Evolutionary conservation across 75 land plant species (phyloP).

Genomic region (Cryptomeria japonica): DNA sequence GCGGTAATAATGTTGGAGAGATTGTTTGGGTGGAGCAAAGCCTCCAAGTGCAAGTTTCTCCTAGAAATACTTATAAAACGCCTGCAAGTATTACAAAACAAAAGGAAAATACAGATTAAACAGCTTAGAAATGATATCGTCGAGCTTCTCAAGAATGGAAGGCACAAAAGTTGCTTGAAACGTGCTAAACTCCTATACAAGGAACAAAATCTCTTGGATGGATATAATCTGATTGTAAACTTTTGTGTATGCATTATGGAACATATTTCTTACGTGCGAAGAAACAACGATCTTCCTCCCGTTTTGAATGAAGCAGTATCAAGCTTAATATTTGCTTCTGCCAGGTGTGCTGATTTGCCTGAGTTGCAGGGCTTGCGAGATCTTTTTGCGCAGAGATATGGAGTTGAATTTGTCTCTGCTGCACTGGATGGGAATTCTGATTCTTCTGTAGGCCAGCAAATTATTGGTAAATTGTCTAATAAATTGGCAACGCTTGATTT

Average conservation of each 20-base stretch:
- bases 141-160: not conserved
- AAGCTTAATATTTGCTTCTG: slow-evolving; percentile 43
- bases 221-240: not conserved
- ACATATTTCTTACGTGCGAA: not conserved
- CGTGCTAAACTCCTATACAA: not conserved
- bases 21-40: not conserved
- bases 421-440: slow-evolving; percentile 30
- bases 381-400: slow-evolving; percentile 40
- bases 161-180: not conserved
- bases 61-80: not conserved
- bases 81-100: not conserved
- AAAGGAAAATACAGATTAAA: not conserved
- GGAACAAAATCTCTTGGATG: not conserved
- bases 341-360: slow-evolving; percentile 44
- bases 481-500: slow-evolving; percentile 16
- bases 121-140: not conserved
- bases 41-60: not conserved
- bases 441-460: slow-evolving; percentile 32
- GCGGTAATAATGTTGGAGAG: not conserved
- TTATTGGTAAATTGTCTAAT: slow-evolving; percentile 27
- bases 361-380: slow-evolving; percentile 30
- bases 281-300: slow-evolving; percentile 30
- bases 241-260: not conserved
- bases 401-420: slow-evolving; percentile 21
- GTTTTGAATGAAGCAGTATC: slow-evolving; percentile 49